These are phyloP conservation scores for Malus hybrid DNA, from an alignment of 331 rosid species.

Conservation along the genomic window DNA sequence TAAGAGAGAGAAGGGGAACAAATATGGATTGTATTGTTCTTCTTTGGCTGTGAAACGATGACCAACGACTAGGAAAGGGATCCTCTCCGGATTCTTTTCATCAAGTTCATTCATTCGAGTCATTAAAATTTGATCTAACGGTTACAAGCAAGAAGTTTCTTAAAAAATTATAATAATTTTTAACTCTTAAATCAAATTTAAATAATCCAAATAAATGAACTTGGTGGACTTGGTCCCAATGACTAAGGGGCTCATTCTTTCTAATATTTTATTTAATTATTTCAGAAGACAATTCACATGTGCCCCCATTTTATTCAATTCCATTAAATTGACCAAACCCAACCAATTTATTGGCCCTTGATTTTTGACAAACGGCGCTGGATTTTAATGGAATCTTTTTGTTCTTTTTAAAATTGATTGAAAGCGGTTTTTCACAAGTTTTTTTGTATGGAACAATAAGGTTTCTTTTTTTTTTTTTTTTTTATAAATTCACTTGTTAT, in stretches of 20 bases:
- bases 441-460: accelerated
- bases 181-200: no score
- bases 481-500: no score
- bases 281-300: not conserved
- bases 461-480: no score
- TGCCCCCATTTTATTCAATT: not conserved
- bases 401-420: not conserved
- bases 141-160: no score
- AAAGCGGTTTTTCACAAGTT: no score
- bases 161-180: no score
- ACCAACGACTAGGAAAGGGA: not conserved
- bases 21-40: not conserved
- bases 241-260: not conserved
- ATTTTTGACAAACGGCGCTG: constrained; percentile 14
- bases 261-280: not conserved
- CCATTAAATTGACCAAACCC: not conserved
- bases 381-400: not conserved
- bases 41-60: constrained; percentile 24
- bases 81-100: no score
- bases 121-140: no score
- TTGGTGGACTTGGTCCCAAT: no score
- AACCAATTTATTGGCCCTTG: not conserved
- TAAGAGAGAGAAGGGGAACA: not conserved
- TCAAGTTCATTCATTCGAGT: no score
- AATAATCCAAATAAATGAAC: no score